Conservation (phyloP, 2,329 filamentous ascomycete species). For the Venturia effusa region DNA sequence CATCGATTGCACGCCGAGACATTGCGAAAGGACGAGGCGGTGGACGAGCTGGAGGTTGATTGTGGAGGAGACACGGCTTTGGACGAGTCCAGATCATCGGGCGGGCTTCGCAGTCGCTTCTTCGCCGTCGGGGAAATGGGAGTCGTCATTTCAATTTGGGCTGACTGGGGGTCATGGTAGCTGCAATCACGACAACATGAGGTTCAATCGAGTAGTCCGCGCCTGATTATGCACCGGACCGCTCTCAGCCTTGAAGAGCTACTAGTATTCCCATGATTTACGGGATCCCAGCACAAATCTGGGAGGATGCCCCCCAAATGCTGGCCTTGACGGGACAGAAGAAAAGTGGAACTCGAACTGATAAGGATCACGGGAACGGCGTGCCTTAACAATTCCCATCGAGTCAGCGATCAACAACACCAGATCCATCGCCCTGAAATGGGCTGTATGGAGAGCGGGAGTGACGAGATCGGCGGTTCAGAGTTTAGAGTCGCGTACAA, state of each 20-base stretch:
- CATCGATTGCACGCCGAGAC: slow-evolving; percentile 94
- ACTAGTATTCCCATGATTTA: not conserved
- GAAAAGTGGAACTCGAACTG: not conserved
- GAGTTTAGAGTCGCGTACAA: too few species aligned
- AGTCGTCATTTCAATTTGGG: slow-evolving; percentile 4
- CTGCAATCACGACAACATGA: not conserved
- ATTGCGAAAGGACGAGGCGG: slow-evolving; percentile 31
- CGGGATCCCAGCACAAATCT: not conserved
- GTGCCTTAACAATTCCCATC: not conserved
- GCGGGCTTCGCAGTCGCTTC: slow-evolving; percentile 1
- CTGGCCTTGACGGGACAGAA: not conserved
- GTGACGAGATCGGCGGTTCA: too few species aligned
- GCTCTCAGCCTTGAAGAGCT: not conserved
- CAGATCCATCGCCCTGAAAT: too few species aligned
- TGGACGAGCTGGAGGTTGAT: not conserved
- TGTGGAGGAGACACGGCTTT: not conserved
- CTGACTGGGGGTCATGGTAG: not conserved
- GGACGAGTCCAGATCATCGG: not conserved
- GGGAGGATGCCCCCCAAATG: not conserved
- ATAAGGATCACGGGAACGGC: not conserved
- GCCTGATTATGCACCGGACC: not conserved
- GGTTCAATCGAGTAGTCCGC: not conserved
- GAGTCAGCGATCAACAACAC: not conserved
- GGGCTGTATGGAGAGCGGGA: too few species aligned
- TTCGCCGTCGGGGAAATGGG: slow-evolving; percentile 1